Base-by-base conservation (phyloP, 2,329 filamentous ascomycete genomes). In the Penicillium sumatraense region DNA sequence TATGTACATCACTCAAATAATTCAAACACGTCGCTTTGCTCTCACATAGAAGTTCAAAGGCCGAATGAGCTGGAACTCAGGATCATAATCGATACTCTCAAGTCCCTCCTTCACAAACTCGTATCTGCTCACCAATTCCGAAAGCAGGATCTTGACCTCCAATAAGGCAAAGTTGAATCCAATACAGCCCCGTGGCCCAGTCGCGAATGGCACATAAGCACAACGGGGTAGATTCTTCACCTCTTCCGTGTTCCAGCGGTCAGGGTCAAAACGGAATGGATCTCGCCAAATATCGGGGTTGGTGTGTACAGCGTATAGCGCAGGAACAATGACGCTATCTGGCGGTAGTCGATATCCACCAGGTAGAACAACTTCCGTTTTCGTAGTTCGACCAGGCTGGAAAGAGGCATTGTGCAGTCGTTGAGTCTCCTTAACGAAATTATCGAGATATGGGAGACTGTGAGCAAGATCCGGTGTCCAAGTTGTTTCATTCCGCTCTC, bases 141-240 rank as follows among this genome's bases (percentile, higher is more conserved):
- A 75, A 57, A 88, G 26, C 27, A 73, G 66, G 13, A 86, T 75
- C 73, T 86, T 86, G 54, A 86, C 76, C 68, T 88, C 84, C 56
- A 81, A 78, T 5, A 87, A 72, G 0, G 84, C 85, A 68, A 87
- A 86, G 69, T 86, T 87, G 77, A 86, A 87, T 0, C 85, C 86
- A 53, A 88, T 83, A 58, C 86, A 88, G 71, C 80, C 80, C 1
- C 85, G 75, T 0, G 76, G 80, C 0, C 86, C 86, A 0, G 78
- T 73, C 0, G 81, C 84, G 58, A 88, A 88, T 0, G 86, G 86
- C 3, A 83, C 74, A 61, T 87, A 88, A 0, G 80, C 73, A 1
- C 76, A 79, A 23, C 77, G 77, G 41, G 80, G 82, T 1, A 78
- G 66, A 59, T 77, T 78, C 73, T 83, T 83, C 51, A 84, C 82